These are phyloP conservation scores for Beauveria varroae DNA, from an alignment of 2,329 filamentous ascomycete species.

Conservation along the genomic window DNA sequence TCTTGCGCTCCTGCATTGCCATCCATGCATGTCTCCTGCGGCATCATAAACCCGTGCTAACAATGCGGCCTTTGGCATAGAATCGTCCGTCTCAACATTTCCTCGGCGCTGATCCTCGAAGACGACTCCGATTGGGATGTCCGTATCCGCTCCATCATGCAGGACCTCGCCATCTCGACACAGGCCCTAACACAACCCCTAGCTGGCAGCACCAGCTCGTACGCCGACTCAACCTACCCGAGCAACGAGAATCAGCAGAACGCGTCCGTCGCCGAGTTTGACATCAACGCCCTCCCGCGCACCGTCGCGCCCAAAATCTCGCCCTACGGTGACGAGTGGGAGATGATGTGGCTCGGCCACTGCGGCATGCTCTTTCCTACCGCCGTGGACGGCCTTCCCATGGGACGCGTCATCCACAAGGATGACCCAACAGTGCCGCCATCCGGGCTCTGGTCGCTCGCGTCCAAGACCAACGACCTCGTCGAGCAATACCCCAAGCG, in stretches of 20 bases:
- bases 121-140: conserved; percentile 52
- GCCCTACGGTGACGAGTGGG: conserved; percentile 41
- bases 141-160: conserved; percentile 38
- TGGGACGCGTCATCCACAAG: conserved; percentile 20
- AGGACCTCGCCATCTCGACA: conserved; percentile 27
- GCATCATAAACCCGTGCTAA: neutral
- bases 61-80: conserved; percentile 11
- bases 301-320: conserved; percentile 20
- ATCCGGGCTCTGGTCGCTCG: conserved; percentile 21
- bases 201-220: conserved; percentile 5
- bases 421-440: conserved; percentile 28
- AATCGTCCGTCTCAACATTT: conserved; percentile 34
- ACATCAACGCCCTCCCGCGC: conserved; percentile 13
- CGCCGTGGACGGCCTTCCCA: conserved; percentile 15
- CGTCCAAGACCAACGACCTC: conserved; percentile 25
- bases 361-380: conserved; percentile 29
- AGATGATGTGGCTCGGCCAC: conserved; percentile 42
- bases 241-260: conserved; percentile 4
- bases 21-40: neutral
- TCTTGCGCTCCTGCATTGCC: too few relatives aligned
- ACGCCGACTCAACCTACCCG: conserved; percentile 18
- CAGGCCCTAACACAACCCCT: conserved; percentile 24
- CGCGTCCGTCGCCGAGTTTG: conserved; percentile 11
- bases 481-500: conserved; percentile 26
- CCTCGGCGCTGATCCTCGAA: conserved; percentile 43